These are phyloP conservation scores for Capsicum chinense DNA, from an alignment of 257 asterid genomes.

Conservation along the genomic window DNA sequence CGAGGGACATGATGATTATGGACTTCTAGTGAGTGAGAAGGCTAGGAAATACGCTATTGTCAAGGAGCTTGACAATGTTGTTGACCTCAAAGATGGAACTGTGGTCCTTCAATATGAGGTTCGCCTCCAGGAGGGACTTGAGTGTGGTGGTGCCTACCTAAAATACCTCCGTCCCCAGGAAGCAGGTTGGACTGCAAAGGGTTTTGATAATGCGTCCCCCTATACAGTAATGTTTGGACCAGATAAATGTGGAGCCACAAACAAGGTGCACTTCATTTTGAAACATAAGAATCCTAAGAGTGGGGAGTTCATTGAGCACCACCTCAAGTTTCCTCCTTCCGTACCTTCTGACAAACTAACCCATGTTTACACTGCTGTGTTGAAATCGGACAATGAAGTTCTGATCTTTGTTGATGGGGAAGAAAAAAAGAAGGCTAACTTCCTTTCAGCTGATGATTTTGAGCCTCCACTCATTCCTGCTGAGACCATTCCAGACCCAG, in stretches of 20 bases:
- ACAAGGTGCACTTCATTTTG: slow-evolving; percentile 94
- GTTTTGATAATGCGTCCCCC: slow-evolving; percentile 86
- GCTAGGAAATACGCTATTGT: slow-evolving; percentile 90
- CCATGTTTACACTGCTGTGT: slow-evolving; percentile 91
- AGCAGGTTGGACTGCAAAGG: slow-evolving; percentile 84
- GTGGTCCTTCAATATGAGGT: slow-evolving; percentile 85
- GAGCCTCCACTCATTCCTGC: slow-evolving; percentile 87
- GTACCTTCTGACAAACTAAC: slow-evolving; percentile 90
- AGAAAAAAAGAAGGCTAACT: slow-evolving; percentile 86
- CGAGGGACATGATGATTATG: slow-evolving; percentile 91
- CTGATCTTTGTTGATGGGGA: slow-evolving; percentile 88
- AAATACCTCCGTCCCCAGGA: slow-evolving; percentile 95
- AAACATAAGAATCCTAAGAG: slow-evolving; percentile 91
- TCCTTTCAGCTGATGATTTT: slow-evolving; percentile 78
- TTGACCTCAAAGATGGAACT: slow-evolving; percentile 70
- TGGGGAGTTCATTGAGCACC: slow-evolving; percentile 85
- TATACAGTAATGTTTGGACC: slow-evolving; percentile 98
- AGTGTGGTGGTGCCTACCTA: slow-evolving; percentile 96
- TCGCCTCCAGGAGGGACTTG: slow-evolving; percentile 93
- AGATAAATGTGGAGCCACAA: slow-evolving; percentile 91
- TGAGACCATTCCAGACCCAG: slow-evolving; percentile 96
- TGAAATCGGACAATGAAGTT: slow-evolving; percentile 75
- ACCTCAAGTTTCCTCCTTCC: slow-evolving; percentile 90
- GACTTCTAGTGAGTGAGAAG: slow-evolving; percentile 87
- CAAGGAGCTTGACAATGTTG: slow-evolving; percentile 70